A percentile compares a stretch with the other conserved stretches of the same genome.
Evolutionary conservation across 257 asterid genomes (phyloP).

Genomic region (Lycium ferocissimum): DNA sequence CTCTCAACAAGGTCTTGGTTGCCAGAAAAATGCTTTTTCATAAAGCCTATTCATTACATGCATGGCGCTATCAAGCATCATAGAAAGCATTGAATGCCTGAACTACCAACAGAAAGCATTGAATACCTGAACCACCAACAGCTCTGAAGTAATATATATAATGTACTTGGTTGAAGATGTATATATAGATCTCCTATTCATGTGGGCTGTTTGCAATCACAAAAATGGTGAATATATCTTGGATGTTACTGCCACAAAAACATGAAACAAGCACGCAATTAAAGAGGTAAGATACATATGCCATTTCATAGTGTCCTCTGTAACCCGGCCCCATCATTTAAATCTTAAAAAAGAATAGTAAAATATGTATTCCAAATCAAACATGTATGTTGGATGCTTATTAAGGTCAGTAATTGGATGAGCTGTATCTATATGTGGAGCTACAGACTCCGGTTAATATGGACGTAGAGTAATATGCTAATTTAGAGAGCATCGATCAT

Average conservation of each 20-base stretch:
- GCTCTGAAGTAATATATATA: not conserved
- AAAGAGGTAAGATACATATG: not conserved
- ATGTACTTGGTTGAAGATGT: not conserved
- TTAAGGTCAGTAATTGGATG: not conserved
- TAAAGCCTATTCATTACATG: not conserved
- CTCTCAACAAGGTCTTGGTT: not conserved
- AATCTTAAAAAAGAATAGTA: too few species aligned
- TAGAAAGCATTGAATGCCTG: constrained; percentile 2
- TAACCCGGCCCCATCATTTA: not conserved
- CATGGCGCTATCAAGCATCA: not conserved
- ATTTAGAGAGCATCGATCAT: too few species aligned
- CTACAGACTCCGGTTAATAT: not conserved
- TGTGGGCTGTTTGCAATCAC: not conserved
- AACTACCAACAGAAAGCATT: not conserved
- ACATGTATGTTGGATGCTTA: not conserved
- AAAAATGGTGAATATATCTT: not conserved
- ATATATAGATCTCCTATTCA: not conserved
- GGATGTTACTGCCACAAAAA: not conserved
- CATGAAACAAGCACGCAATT: not conserved
- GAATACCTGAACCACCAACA: constrained; percentile 4
- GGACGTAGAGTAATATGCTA: too few species aligned
- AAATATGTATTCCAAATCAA: not conserved
- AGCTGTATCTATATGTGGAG: not conserved
- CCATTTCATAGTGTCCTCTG: not conserved
- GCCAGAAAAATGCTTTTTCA: not conserved